These are phyloP conservation scores for Leucocoprinus leucothites DNA, from an alignment of 768 basidiomycete genomes.

Conservation along the genomic window DNA sequence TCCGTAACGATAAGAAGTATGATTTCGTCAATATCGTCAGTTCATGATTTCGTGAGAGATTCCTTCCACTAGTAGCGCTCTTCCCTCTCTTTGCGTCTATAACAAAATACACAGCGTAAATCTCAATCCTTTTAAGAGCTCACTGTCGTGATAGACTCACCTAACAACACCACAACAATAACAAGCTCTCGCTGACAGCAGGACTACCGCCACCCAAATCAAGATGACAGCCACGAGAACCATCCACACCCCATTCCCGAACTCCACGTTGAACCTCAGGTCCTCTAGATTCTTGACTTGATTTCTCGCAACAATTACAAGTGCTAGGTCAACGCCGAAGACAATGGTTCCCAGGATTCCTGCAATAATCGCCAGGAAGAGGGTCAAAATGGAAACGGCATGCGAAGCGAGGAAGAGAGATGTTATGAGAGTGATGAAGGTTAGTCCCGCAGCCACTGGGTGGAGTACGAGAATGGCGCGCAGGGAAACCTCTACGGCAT, in stretches of 20 bases:
- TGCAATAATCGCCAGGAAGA: constrained; percentile 55
- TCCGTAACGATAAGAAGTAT: background rate
- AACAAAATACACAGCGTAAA: background rate
- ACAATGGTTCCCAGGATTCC: constrained; percentile 53
- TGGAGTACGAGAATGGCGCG: constrained; percentile 64
- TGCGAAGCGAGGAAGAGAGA: constrained; percentile 62
- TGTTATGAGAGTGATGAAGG: constrained; percentile 48
- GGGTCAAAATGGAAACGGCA: constrained; percentile 49
- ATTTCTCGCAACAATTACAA: constrained; percentile 50
- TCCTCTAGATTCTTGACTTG: constrained; percentile 37
- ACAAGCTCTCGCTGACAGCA: constrained; percentile 63
- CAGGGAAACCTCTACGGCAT: constrained; percentile 46
- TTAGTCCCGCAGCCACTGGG: constrained; percentile 58
- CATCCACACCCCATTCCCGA: constrained; percentile 77
- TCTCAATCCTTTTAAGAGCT: background rate
- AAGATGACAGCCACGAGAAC: constrained; percentile 50
- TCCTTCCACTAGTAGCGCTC: background rate
- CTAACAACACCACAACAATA: constrained; percentile 51
- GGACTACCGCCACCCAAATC: constrained; percentile 58
- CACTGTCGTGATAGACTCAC: no score
- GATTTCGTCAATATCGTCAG: background rate
- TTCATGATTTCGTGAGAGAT: background rate
- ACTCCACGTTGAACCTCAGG: constrained; percentile 42
- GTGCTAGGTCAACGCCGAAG: constrained; percentile 59
- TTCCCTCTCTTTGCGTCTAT: constrained; percentile 2